Evolutionary conservation across 2,329 filamentous ascomycete genomes (phyloP).

Genomic region (Phoma sp.): DNA sequence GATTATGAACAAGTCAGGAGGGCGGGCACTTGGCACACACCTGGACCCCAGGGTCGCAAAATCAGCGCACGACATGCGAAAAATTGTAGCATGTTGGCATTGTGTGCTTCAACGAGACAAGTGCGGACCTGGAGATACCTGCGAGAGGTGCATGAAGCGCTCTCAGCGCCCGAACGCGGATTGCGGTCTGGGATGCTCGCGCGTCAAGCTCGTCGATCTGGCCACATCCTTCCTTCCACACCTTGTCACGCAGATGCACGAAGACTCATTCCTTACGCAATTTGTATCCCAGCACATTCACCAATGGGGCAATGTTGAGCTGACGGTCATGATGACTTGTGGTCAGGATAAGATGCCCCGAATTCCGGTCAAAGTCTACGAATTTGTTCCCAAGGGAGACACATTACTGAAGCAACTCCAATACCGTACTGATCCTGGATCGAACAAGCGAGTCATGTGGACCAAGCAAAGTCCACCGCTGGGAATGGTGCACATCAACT

Average conservation of each 20-base stretch:
- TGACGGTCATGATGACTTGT: slow-evolving; percentile 54
- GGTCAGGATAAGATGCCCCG: slow-evolving; percentile 52
- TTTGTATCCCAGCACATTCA: slow-evolving; percentile 50
- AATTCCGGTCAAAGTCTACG: slow-evolving; percentile 55
- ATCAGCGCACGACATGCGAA: slow-evolving; percentile 55
- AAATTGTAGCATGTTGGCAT: slow-evolving; percentile 57
- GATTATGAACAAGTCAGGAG: slow-evolving; percentile 43
- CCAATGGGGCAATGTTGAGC: slow-evolving; percentile 45
- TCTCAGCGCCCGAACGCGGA: slow-evolving; percentile 48
- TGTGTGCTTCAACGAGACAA: slow-evolving; percentile 58
- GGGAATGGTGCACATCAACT: slow-evolving; percentile 55
- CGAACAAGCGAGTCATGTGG: slow-evolving; percentile 38
- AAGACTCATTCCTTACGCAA: slow-evolving; percentile 52
- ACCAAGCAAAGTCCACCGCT: slow-evolving; percentile 55
- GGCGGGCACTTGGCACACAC: slow-evolving; percentile 49
- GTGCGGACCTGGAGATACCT: slow-evolving; percentile 51
- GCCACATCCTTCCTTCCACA: slow-evolving; percentile 54
- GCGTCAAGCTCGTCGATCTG: slow-evolving; percentile 56
- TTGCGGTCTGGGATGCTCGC: slow-evolving; percentile 54
- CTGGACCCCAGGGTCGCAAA: slow-evolving; percentile 47
- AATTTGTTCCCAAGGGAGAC: slow-evolving; percentile 53
- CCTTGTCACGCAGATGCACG: slow-evolving; percentile 52
- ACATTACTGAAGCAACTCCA: slow-evolving; percentile 53
- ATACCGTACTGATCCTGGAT: slow-evolving; percentile 50
- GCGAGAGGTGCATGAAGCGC: slow-evolving; percentile 50